phyloP scores from a whole-genome alignment of 768 basidiomycete species.

The Termitomyces eurrhizus region DNA sequence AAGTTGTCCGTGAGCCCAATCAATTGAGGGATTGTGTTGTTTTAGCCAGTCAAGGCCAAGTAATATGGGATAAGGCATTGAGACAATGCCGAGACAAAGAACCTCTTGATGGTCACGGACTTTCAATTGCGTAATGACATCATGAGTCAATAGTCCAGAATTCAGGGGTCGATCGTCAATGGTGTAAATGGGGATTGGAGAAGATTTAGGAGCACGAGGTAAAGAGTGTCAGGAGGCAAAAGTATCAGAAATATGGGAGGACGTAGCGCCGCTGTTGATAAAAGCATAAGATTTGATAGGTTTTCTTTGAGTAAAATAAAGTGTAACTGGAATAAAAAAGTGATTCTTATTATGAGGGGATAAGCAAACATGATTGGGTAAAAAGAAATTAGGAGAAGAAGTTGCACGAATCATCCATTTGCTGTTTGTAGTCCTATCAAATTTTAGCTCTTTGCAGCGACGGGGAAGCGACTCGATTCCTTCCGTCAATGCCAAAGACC shows the following conservation, averaged over 20 bases:
- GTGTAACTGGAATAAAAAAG: no score
- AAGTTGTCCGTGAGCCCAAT: no score
- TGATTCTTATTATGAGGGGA: no score
- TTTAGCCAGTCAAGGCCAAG: neutral
- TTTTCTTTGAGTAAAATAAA: slow-evolving; percentile 24
- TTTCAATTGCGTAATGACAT: no score
- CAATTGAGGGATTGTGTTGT: no score
- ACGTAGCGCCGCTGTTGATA: slow-evolving; percentile 31
- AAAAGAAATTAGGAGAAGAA: slow-evolving; percentile 7
- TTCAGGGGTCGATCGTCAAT: no score
- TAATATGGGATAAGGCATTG: slow-evolving; percentile 22
- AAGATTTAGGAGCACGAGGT: no score
- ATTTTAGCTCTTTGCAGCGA: slow-evolving; percentile 7
- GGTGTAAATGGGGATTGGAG: no score
- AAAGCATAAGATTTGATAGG: slow-evolving; percentile 31
- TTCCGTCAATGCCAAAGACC: no score
- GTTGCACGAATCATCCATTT: slow-evolving; percentile 14
- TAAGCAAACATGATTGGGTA: slow-evolving; percentile 6
- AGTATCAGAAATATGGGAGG: slow-evolving; percentile 31
- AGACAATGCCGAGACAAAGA: no score
- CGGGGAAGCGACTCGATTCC: neutral
- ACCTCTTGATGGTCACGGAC: no score
- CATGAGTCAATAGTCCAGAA: no score
- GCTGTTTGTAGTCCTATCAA: slow-evolving; percentile 12
- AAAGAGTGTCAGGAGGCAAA: slow-evolving; percentile 17